A percentile compares a stretch with the other conserved stretches of the same genome.
Evolutionary conservation across 192 early-diverging fungal genomes (phyloP).

Genomic region (Coemansia sp.): DNA sequence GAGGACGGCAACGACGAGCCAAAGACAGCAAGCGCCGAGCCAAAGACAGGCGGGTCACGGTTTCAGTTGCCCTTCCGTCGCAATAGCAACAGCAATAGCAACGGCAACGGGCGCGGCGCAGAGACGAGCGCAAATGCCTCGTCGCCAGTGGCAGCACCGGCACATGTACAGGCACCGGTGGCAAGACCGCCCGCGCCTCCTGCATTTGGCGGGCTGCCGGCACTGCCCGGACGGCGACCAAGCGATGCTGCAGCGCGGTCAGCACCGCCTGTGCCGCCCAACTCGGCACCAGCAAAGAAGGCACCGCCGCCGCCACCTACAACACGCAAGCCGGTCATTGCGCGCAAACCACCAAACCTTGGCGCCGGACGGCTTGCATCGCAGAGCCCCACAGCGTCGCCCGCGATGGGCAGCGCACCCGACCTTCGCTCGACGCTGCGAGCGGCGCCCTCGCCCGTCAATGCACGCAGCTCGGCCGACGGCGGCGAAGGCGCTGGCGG

Average conservation of each 20-base stretch:
- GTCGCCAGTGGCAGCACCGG: no score
- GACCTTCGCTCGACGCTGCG: constrained; percentile 18
- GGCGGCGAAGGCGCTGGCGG: constrained; percentile 13
- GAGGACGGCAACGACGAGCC: constrained; percentile 14
- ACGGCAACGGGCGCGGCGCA: constrained; percentile 4
- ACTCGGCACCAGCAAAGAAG: constrained; percentile 29
- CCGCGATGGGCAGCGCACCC: constrained; percentile 5
- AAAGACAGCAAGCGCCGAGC: constrained; percentile 1
- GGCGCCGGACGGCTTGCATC: constrained; percentile 11
- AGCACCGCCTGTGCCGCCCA: constrained; percentile 18
- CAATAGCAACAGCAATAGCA: constrained; percentile 31
- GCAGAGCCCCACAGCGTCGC: constrained; percentile 20
- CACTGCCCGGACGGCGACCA: constrained; percentile 32
- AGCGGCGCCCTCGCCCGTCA: constrained; percentile 5
- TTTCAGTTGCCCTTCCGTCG: constrained; percentile 35
- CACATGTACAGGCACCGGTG: constrained; percentile 4
- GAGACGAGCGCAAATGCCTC: no score
- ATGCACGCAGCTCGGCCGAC: constrained; percentile 23
- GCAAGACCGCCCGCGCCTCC: constrained; percentile 14
- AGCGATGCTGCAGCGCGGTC: constrained; percentile 20
- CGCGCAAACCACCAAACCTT: constrained; percentile 32
- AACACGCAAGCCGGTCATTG: constrained; percentile 40
- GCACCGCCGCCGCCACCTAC: constrained; percentile 40
- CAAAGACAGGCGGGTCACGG: constrained; percentile 30
- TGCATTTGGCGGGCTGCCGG: constrained; percentile 11